These are phyloP conservation scores for Polyporus arcularius DNA, from an alignment of 768 basidiomycete genomes.

Conservation along the genomic window DNA sequence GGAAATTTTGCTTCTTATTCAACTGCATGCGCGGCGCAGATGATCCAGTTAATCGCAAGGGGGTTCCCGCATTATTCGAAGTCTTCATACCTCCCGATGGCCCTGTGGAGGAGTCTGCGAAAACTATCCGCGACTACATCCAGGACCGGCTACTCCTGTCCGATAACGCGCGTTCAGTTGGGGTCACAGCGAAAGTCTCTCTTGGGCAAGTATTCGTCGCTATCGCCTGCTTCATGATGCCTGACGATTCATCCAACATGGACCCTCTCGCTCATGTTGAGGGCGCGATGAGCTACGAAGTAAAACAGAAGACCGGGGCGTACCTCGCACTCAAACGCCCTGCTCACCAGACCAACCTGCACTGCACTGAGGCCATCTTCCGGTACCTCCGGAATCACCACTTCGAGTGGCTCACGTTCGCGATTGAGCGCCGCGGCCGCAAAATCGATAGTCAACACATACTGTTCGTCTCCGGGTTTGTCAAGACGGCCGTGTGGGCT, in stretches of 20 bases:
- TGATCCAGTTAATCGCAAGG: constrained; percentile 3
- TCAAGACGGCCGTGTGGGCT: constrained; percentile 1
- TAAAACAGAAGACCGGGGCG: too few species aligned
- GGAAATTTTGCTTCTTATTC: constrained; percentile 15
- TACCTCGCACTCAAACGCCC: background rate
- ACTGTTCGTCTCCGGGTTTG: background rate
- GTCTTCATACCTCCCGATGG: background rate
- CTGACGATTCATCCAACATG: too few species aligned
- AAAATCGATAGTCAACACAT: background rate
- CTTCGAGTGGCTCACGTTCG: background rate
- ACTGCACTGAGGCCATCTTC: background rate
- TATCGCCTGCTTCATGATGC: too few species aligned
- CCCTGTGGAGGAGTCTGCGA: background rate
- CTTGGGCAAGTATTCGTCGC: too few species aligned
- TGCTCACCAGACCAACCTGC: background rate
- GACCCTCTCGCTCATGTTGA: too few species aligned
- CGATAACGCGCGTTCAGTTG: background rate
- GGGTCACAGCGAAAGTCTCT: background rate
- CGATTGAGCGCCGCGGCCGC: background rate
- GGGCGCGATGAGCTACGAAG: too few species aligned
- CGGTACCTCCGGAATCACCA: background rate
- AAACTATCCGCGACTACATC: background rate
- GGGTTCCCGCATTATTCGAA: background rate
- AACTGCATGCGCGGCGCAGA: background rate
- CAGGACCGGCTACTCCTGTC: too few species aligned